Evolutionary conservation across 169 alveolate species (phyloP), one percentile per base, ranked within the genome.

Genomic region (Cryptosporidium tyzzeri): DNA sequence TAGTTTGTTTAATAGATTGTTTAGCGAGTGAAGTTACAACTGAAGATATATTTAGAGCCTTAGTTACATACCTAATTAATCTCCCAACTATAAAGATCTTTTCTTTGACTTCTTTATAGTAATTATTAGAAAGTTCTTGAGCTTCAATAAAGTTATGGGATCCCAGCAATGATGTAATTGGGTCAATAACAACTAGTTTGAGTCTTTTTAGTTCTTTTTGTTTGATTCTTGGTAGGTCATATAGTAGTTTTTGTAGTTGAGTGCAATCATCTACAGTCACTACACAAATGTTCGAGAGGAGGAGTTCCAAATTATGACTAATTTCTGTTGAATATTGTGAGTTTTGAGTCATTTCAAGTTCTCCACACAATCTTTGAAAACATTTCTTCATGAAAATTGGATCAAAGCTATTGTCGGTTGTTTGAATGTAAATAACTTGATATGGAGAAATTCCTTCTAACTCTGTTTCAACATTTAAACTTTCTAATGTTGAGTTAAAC

Each of bases 331-430:
- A 44, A 8, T 18, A 37, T 80, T 80, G 89, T 10, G 86, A 55
- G 50, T 35, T 74, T 50, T 41, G 58, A 10, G 55, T 51, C 37
- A 18, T 5, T 51, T 73, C 86, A 31, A 37, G 53, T 48, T 80
- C 89, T 23, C 89, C 89, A 23, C 65, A 80, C 21, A 80, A 35
- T 31, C 44, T 80, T 65, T 80, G 70, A 50, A 80, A 80, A 45
- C 89, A 80, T 44, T 80, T 80, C 6, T 80, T 80, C 59, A 80
- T 80, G 55, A 44, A 80, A 29, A 62, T 80, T 10, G 89, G 68
- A n/a, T 80, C 89, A 62, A 80, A 80, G 14, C 89, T 65, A 59
- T 65, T 80, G 23, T 45, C 62, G 8, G 80, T 80, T 16, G 89
- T 80, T 59, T 80, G 89, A 29, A 80, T 65, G 44, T 80, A 80